Base-by-base conservation (phyloP, 768 basidiomycete species). In the Termitomyces sp. region DNA sequence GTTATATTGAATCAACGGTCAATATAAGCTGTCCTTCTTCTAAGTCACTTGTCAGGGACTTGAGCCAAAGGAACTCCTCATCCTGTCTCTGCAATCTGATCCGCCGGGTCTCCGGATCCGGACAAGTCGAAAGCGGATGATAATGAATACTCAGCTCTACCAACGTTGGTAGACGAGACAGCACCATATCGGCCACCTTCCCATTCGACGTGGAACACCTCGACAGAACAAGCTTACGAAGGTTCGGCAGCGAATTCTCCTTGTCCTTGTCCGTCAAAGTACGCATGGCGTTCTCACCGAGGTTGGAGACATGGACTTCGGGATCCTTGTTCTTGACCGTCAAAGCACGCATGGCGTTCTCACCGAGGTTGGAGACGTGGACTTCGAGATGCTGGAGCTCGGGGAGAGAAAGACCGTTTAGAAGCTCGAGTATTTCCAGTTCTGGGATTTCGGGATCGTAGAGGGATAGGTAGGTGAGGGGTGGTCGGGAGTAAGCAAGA, bases 391-490 rank as follows among this genome's bases (percentile, higher is more conserved):
- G 13, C 1, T 8, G 28, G 6, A 64, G 53, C 20, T 9, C 6
- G 11, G n/a, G 33, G 8, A 55, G 9, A 8, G 38, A n/a, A 13
- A 36, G 51, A 58, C n/a, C n/a, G n/a, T n/a, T n/a, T n/a, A n/a
- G 2, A 9, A 64, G 44, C 9, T 49, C 2, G n/a, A 55, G 8
- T 18, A 13, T 39, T 45, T 51, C 32, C 15, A 28, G 28, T 28
- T 33, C 40, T 33, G 22, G 16, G 39, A 64, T 39, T 15, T 49
- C 22, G 22, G 57, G 56, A 24, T 64, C 63, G 39, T 35, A 58
- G 24, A 64, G 46, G 28, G 45, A 54, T 2, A 64, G n/a, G 3
- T 49, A 39, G 13, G 33, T 35, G 39, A 52, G 58, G 45, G n/a
- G 9, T 2, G 32, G 3, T 1, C n/a, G 6, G 20, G 55, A 48